These are phyloP conservation scores for Bimuria novae-zelandiae DNA, from an alignment of 2,329 filamentous ascomycete species.

Conservation along the genomic window DNA sequence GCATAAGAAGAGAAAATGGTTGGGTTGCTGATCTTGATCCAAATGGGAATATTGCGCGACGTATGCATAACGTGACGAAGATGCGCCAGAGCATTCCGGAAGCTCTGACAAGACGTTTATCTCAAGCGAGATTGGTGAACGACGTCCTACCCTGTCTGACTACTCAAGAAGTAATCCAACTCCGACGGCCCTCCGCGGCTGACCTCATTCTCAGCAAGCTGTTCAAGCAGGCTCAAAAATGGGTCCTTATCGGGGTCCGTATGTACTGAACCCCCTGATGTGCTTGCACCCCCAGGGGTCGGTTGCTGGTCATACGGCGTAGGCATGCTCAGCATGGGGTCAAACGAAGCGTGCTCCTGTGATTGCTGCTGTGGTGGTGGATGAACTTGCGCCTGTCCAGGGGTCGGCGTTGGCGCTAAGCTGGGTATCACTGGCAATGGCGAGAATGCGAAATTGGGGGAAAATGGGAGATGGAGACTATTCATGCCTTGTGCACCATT, in stretches of 20 bases:
- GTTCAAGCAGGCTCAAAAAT: slow-evolving; percentile 77
- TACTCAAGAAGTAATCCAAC: slow-evolving; percentile 73
- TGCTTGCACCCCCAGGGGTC: slow-evolving; percentile 52
- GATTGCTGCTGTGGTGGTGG: slow-evolving; percentile 24
- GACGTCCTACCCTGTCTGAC: slow-evolving; percentile 30
- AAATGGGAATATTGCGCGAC: not conserved
- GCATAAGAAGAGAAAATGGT: slow-evolving; percentile 4
- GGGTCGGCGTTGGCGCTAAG: slow-evolving; percentile 38
- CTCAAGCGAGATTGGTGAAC: slow-evolving; percentile 6
- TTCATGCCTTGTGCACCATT: slow-evolving; percentile 16
- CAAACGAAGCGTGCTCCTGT: slow-evolving; percentile 27
- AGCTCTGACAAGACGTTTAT: not conserved
- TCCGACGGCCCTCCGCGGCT: slow-evolving; percentile 71
- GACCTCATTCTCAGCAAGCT: slow-evolving; percentile 81
- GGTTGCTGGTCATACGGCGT: slow-evolving; percentile 49
- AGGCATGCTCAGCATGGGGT: slow-evolving; percentile 49
- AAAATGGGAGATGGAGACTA: slow-evolving; percentile 43
- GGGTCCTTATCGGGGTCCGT: slow-evolving; percentile 72
- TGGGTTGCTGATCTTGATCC: not conserved
- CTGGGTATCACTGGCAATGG: slow-evolving; percentile 40
- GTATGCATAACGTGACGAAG: not conserved
- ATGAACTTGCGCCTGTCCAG: slow-evolving; percentile 18
- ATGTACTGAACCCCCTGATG: slow-evolving; percentile 45
- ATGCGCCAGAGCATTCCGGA: not conserved
- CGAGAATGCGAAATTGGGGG: slow-evolving; percentile 48